A percentile compares a stretch with the other conserved stretches of the same genome.
Conservation (phyloP, 108 stramenopile genomes). For the Discostella pseudostelligera region DNA sequence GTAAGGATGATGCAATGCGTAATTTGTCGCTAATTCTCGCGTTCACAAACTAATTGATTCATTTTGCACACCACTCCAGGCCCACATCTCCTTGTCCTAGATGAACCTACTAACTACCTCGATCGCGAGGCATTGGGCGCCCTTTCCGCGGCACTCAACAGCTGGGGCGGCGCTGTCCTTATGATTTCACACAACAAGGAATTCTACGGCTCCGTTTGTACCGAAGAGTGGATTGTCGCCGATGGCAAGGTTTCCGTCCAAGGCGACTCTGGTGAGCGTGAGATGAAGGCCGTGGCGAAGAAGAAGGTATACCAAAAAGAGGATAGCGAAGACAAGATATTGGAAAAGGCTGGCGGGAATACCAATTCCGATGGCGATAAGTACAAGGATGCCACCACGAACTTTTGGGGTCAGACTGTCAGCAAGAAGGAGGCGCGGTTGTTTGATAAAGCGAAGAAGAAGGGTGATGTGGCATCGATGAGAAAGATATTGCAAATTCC, state of each 20-base stretch:
- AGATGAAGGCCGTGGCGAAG: conserved; percentile 86
- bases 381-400: conserved; percentile 87
- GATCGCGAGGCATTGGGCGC: conserved; percentile 97
- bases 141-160: conserved; percentile 87
- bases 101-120: conserved; percentile 99
- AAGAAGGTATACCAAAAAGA: conserved; percentile 86
- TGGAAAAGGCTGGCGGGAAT: conserved; percentile 84
- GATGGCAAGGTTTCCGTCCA: conserved; percentile 71
- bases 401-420: conserved; percentile 85
- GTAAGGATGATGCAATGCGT: conserved; percentile 7
- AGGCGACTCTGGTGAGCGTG: conserved; percentile 84
- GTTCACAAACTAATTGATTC: too few species aligned
- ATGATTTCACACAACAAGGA: conserved; percentile 99
- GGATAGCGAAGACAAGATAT: conserved; percentile 52
- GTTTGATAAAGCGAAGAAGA: conserved; percentile 90
- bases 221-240: conserved; percentile 94
- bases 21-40: too few species aligned
- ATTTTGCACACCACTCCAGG: background rate
- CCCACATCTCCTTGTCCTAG: conserved; percentile 93
- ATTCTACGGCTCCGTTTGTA: conserved; percentile 91
- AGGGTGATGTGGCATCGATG: conserved; percentile 82
- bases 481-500: conserved; percentile 86
- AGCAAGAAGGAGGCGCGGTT: conserved; percentile 88
- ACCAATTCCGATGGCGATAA: conserved; percentile 79
- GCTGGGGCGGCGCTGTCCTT: conserved; percentile 96